A percentile compares a stretch with the other conserved stretches of the same genome.
These are phyloP conservation scores for Trichosporon sp. DNA, from an alignment of 1,284 basidiomycete genomes.

Conservation along the genomic window DNA sequence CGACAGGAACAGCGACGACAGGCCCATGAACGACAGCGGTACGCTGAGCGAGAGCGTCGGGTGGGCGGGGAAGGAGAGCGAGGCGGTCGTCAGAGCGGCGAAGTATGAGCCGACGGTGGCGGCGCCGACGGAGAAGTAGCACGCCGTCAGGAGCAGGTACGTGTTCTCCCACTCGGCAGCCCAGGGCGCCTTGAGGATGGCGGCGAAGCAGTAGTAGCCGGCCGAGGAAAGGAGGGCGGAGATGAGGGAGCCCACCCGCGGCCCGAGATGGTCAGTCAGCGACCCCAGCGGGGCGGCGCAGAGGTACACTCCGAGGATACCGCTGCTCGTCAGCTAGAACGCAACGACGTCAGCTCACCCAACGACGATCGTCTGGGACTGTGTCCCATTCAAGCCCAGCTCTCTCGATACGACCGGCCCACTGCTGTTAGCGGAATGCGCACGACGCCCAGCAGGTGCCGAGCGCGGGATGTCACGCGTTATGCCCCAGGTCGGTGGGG, in stretches of 20 bases:
- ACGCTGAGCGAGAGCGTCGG: conserved; percentile 48
- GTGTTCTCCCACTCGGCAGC: conserved; percentile 12
- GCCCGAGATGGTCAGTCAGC: conserved; percentile 45
- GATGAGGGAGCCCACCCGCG: conserved; percentile 42
- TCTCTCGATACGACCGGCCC: conserved; percentile 42
- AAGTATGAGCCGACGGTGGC: conserved; percentile 49
- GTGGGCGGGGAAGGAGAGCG: conserved; percentile 45
- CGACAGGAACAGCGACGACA: conserved; percentile 45
- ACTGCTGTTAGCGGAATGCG: conserved; percentile 18
- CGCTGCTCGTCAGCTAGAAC: conserved; percentile 23
- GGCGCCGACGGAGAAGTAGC: conserved; percentile 46
- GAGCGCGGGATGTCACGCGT: background rate
- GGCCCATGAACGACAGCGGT: conserved; percentile 45
- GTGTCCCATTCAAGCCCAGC: conserved; percentile 34
- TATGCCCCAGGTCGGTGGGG: background rate
- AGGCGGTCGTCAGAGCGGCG: conserved; percentile 45
- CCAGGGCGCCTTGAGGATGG: conserved; percentile 24
- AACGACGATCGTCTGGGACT: conserved; percentile 48
- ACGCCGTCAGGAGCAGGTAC: conserved; percentile 34
- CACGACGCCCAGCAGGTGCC: background rate
- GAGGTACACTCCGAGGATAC: conserved; percentile 49
- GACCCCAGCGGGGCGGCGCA: conserved; percentile 48
- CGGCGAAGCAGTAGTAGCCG: conserved; percentile 44
- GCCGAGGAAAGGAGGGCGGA: conserved; percentile 35
- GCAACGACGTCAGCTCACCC: conserved; percentile 30